Evolutionary conservation across 2,329 filamentous ascomycete species (phyloP).

Genomic region (Xylaria sp.): DNA sequence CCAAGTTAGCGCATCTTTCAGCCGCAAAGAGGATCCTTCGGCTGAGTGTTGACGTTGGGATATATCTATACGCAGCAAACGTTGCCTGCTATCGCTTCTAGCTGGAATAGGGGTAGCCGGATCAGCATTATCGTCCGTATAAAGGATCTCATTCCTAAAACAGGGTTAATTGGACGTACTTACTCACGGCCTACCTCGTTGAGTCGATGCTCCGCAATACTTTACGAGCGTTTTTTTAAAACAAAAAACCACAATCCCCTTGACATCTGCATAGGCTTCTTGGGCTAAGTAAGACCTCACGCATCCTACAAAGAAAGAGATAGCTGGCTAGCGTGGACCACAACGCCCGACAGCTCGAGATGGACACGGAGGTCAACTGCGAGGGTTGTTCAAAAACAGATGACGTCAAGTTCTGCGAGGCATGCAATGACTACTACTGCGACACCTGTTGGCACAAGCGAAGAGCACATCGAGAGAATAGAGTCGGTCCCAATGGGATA

Average conservation of each 20-base stretch:
- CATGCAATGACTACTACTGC: slow-evolving; percentile 4
- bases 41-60: neutral
- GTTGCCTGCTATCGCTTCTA: neutral
- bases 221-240: neutral
- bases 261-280: neutral
- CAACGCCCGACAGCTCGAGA: neutral
- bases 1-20: neutral
- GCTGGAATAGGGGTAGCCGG: neutral
- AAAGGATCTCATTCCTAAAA: too few relatives aligned
- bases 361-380: neutral
- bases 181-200: neutral
- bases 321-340: too few relatives aligned
- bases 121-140: neutral
- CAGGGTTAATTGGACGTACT: neutral
- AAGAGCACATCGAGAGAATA: neutral
- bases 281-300: neutral
- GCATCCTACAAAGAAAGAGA: neutral
- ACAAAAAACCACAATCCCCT: neutral
- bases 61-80: neutral
- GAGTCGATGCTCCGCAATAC: neutral
- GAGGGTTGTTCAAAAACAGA: neutral
- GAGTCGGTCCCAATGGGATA: neutral
- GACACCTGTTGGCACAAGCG: neutral
- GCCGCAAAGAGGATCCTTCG: neutral
- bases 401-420: neutral